Conservation (phyloP, 768 basidiomycete genomes). For the Termitomyces bulborhizus region DNA sequence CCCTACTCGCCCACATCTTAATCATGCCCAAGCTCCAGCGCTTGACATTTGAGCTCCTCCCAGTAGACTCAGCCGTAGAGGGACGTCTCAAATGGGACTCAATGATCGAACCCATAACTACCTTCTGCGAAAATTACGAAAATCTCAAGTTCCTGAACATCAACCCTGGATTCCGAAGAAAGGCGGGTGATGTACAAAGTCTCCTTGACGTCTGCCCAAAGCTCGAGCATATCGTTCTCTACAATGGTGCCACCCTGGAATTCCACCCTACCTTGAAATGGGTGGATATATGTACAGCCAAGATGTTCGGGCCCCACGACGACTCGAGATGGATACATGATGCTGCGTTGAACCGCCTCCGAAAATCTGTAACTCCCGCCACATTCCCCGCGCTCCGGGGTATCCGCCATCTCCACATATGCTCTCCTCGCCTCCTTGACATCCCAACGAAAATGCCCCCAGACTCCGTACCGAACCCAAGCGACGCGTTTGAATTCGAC, state of each 20-base stretch:
- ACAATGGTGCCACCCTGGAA: neutral
- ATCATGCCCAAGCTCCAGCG: conserved; percentile 6
- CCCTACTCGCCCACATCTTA: neutral
- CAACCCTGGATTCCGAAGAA: conserved; percentile 4
- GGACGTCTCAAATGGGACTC: neutral
- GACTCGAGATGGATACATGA: neutral
- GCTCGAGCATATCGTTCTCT: conserved; percentile 9
- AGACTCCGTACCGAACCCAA: neutral
- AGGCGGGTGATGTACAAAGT: neutral
- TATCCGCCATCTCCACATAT: conserved; percentile 1
- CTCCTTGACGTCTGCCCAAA: conserved; percentile 6
- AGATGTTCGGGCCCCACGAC: conserved; percentile 2
- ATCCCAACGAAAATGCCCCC: conserved; percentile 5
- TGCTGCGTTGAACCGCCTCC: neutral
- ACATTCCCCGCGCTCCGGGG: conserved; percentile 3
- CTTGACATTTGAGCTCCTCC: conserved; percentile 3
- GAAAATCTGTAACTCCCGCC: neutral
- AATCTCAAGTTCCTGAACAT: conserved; percentile 5
- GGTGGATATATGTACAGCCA: conserved; percentile 7
- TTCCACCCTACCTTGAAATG: conserved; percentile 7
- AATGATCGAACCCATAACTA: neutral
- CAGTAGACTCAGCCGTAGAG: neutral
- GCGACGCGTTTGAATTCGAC: neutral
- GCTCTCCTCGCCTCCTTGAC: conserved; percentile 2
- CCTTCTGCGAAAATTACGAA: conserved; percentile 5